A percentile compares a stretch with the other conserved stretches of the same genome.
Conservation (phyloP, 495 filamentous ascomycete species). For the Neurospora sp. region DNA sequence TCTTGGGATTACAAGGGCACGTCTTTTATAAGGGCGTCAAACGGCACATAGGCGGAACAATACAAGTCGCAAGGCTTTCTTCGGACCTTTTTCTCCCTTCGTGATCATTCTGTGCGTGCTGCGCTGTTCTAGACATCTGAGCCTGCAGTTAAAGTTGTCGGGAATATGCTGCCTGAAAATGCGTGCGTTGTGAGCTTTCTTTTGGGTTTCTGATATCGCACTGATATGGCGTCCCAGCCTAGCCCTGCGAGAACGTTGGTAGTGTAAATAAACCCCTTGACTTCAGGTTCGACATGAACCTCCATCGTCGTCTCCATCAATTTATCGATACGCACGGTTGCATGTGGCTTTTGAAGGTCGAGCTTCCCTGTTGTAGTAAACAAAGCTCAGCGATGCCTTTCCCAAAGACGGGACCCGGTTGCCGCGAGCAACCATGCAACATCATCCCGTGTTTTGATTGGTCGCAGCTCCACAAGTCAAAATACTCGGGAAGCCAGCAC, state of each 20-base stretch:
- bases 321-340: background rate
- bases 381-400: constrained; percentile 2
- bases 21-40: constrained; percentile 1
- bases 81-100: constrained; percentile 8
- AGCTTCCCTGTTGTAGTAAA: background rate
- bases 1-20: constrained; percentile 7
- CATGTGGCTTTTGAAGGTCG: background rate
- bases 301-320: background rate
- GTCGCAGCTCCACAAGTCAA: constrained; percentile 11
- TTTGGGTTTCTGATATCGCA: background rate
- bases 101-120: background rate
- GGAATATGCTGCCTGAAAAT: background rate
- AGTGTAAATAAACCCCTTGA: background rate
- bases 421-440: constrained; percentile 15
- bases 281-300: background rate
- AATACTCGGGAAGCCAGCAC: constrained; percentile 18
- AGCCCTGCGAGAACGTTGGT: background rate
- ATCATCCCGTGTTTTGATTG: constrained; percentile 10
- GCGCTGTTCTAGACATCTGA: background rate
- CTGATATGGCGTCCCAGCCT: background rate
- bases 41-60: constrained; percentile 17
- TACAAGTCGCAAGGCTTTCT: constrained; percentile 14
- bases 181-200: background rate
- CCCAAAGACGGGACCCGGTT: constrained; percentile 6
- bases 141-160: background rate